phyloP scores from a whole-genome alignment of 1,139 yeast genomes.

The Wickerhamomyces sp. region DNA sequence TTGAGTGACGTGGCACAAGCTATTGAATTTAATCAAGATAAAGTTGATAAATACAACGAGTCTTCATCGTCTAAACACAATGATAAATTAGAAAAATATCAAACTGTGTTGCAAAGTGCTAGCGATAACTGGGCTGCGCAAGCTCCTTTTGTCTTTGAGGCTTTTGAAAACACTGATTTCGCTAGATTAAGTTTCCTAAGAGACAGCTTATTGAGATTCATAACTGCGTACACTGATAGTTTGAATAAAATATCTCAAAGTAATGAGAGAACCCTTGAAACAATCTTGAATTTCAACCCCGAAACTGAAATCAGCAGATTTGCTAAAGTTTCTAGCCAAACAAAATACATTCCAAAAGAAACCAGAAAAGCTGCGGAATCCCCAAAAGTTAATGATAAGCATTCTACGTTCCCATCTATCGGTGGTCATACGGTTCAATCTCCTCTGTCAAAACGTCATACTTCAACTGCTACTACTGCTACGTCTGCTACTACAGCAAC shows the following conservation, averaged over 20 bases:
- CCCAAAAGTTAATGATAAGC: slow-evolving; percentile 11
- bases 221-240: slow-evolving; percentile 55
- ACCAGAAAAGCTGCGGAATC: slow-evolving; percentile 25
- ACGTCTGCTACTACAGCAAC: slow-evolving; percentile 13
- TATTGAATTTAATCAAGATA: slow-evolving; percentile 27
- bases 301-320: slow-evolving; percentile 53
- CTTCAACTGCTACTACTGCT: slow-evolving; percentile 21
- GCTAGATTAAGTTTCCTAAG: slow-evolving; percentile 63
- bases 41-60: slow-evolving; percentile 21
- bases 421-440: slow-evolving; percentile 1
- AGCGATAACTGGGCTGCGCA: slow-evolving; percentile 58
- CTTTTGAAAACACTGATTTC: slow-evolving; percentile 71
- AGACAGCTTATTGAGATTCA: slow-evolving; percentile 63
- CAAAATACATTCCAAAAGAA: slow-evolving; percentile 19
- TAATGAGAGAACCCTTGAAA: slow-evolving; percentile 65
- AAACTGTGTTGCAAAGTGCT: slow-evolving; percentile 18
- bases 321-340: slow-evolving; percentile 40
- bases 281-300: slow-evolving; percentile 58
- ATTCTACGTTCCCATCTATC: neutral
- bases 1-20: slow-evolving; percentile 35
- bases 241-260: slow-evolving; percentile 41
- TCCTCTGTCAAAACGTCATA: slow-evolving; percentile 18
- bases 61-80: slow-evolving; percentile 19
- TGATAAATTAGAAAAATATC: slow-evolving; percentile 21
- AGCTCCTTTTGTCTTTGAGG: slow-evolving; percentile 75